Base-by-base conservation (phyloP, 1,284 basidiomycete genomes). In the Chondrostereum purpureum region DNA sequence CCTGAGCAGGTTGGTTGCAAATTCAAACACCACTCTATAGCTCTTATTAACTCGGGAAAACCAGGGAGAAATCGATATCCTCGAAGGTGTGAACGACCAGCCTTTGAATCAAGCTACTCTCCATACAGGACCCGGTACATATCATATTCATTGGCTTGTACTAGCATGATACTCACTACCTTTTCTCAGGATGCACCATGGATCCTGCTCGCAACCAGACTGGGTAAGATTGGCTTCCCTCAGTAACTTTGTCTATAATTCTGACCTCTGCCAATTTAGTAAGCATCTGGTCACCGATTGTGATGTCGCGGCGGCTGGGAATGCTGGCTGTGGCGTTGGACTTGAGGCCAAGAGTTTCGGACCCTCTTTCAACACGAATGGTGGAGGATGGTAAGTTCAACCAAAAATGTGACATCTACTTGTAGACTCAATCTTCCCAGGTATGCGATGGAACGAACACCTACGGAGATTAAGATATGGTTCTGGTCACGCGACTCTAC, bases 41-140 rank as follows among this genome's bases (percentile, higher is more conserved):
- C 20, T 10, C 43, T 10, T 13, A 16, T n/a, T n/a, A n/a, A n/a
- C n/a, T n/a, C n/a, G n/a, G n/a, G n/a, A n/a, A n/a, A n/a, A n/a
- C 13, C 47, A 77, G 77, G 80, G 79, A 1, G 78, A 87, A 58
- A 70, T 84, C 18, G 83, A 87, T 59, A 80, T 87, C 40, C 45
- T 86, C 12, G 84, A 87, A 59, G 83, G 77, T 11, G 76, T 83
- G 27, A 84, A 86, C 53, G 70, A 75, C 53, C 59, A 69, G 52
- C 58, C 60, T 0, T 69, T 77, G 10, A 78, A 88, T 55, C 65
- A 68, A 42, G 69, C 73, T 2, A 83, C 80, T 11, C 62, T 90
- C 8, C 87, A 89, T 58, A 84, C 83, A 0, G 66, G 61, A 47
- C 41, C 69, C 14, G 69, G 72, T 70, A 39, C 55, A 64, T 56